These are phyloP conservation scores for Achaetomium macrosporum DNA, from an alignment of 2,329 filamentous ascomycete genomes.

Conservation along the genomic window DNA sequence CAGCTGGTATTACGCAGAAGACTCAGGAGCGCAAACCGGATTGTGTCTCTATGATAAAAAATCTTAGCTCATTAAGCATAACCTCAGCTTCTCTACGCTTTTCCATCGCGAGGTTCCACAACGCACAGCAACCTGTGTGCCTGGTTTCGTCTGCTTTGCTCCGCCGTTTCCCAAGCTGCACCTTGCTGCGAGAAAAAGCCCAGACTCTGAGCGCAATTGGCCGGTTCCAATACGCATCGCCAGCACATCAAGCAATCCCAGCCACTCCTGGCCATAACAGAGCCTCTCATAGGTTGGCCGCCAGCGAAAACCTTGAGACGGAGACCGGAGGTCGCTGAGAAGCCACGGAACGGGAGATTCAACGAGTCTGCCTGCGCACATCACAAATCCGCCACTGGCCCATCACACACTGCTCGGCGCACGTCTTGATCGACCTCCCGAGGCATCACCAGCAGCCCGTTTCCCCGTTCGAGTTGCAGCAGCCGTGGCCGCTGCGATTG, in stretches of 20 bases:
- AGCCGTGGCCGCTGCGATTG: constrained; percentile 15
- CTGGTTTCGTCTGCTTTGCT: constrained; percentile 6
- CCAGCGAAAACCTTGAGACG: constrained; percentile 2
- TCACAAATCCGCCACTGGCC: constrained; percentile 5
- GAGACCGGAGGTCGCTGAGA: not conserved
- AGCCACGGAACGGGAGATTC: constrained; percentile 6
- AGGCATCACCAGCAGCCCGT: constrained; percentile 2
- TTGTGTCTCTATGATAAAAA: too few species aligned
- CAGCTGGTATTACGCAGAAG: too few species aligned
- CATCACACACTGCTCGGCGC: not conserved
- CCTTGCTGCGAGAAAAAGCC: constrained; percentile 24
- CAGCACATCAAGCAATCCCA: constrained; percentile 31
- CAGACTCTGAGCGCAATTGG: constrained; percentile 27
- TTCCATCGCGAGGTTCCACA: constrained; percentile 1
- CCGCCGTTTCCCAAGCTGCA: constrained; percentile 24
- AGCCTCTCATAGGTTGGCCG: constrained; percentile 26
- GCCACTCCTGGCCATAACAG: constrained; percentile 33
- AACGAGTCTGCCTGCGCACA: not conserved
- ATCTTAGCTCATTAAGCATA: too few species aligned
- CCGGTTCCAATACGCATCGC: constrained; percentile 25
- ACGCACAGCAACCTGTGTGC: constrained; percentile 6
- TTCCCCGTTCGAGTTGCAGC: not conserved
- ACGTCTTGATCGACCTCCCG: constrained; percentile 3
- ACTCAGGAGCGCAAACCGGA: too few species aligned
- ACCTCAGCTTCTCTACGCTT: not conserved